Base-by-base conservation (phyloP, 2,329 filamentous ascomycete genomes). In the Xylaria multiplex region DNA sequence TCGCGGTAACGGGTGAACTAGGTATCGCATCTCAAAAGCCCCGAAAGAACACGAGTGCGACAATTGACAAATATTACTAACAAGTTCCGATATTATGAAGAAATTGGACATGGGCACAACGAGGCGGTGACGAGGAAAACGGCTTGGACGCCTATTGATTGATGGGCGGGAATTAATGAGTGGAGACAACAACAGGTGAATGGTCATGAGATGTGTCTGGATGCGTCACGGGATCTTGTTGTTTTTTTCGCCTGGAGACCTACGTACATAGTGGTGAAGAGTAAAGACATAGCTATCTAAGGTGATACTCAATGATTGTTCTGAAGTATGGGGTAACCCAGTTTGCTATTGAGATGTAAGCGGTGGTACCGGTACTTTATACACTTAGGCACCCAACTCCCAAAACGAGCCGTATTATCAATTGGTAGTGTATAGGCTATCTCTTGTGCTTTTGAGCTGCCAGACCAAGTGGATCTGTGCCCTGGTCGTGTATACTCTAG, bases 51-150 rank as follows among this genome's bases (percentile, higher is more conserved):
- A 40, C 37, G 37, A 3, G 37, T 40, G 37, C 14, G 37, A 16
- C 45, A 48, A 40, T 24, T 59, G 40, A 45, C 43, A 9, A 59
- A 24, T 6, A 27, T 59, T 43, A 64, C 30, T 46, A 43, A 45
- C 30, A 40, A 16, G n/a, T 46, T 53, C 27, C 22, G 37, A 22
- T 8, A 27, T 59, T 48, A 14, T 14, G 42, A 50, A 57, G 32
- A 48, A 30, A 46, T 58, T 19, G 56, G 56, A 55, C 48, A 22
- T 67, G 14, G 48, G 32, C 24, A 37, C 42, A 40, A 32, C 42
- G 32, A 64, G 52, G 65, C 65, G 65, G 65, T 67, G 65, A 67
- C 61, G 35, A 46, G 50, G 32, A 46, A 37, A 32, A 48, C 5
- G 32, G 45, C 7, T 46, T 19, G n/a, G 42, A 50, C 53, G 48